Evolutionary conservation across 75 land plant genomes (phyloP).

Genomic region (Gnetum montanum): DNA sequence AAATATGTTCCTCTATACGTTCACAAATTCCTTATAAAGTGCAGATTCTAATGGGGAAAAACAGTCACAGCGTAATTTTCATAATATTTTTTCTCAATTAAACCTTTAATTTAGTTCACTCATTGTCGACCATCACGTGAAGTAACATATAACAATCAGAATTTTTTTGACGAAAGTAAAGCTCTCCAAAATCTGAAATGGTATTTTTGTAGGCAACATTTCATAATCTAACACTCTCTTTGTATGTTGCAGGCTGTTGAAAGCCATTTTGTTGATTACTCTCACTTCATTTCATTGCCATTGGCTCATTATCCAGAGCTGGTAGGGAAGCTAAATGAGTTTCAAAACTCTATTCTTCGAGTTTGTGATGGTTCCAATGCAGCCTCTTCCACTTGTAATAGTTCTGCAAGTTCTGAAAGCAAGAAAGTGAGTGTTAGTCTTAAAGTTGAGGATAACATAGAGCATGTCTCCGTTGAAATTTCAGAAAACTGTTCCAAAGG

Average conservation of each 20-base stretch:
- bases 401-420: conserved; percentile 3
- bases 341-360: conserved; percentile 60
- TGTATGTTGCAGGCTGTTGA: conserved; percentile 50
- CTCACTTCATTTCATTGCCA: conserved; percentile 92
- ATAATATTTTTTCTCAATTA: no score
- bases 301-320: conserved; percentile 62
- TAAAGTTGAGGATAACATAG: conserved; percentile 15
- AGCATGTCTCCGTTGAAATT: conserved; percentile 19
- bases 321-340: conserved; percentile 53
- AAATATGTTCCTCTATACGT: no score
- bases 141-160: no score
- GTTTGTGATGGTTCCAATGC: conserved; percentile 12
- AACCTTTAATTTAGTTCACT: no score
- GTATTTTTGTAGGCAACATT: no score
- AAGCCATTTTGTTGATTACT: conserved; percentile 53
- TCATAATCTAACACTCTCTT: no score
- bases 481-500: conserved; percentile 7
- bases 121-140: no score
- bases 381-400: conserved; percentile 15
- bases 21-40: no score
- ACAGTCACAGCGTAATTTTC: no score
- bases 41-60: no score
- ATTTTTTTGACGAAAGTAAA: no score
- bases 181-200: no score
- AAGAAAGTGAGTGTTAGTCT: conserved; percentile 16